A percentile compares a stretch with the other conserved stretches of the same genome.
Evolutionary conservation across 805 yeast species (phyloP).

Genomic region (Kodamaea hsintzibuensis): DNA sequence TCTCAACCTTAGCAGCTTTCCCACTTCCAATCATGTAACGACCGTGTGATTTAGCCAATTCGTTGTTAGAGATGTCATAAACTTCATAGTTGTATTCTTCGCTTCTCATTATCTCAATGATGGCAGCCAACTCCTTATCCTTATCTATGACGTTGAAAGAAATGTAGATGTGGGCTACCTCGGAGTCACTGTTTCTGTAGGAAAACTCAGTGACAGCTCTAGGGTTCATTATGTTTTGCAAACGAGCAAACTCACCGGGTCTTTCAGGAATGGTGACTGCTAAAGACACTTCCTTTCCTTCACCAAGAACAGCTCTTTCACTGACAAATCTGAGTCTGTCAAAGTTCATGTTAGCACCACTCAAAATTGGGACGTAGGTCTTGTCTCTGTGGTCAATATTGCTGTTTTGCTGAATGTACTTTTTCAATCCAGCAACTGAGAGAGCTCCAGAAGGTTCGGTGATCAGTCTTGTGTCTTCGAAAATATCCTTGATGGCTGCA

Average conservation of each 20-base stretch:
- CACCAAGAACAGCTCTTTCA: constrained; percentile 98
- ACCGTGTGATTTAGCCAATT: constrained; percentile 94
- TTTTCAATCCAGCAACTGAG: constrained; percentile 91
- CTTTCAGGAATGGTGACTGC: constrained; percentile 87
- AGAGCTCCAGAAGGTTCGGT: constrained; percentile 98
- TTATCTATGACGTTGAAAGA: constrained; percentile 84
- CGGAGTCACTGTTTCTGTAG: constrained; percentile 65
- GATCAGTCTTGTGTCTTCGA: constrained; percentile 91
- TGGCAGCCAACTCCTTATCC: constrained; percentile 66
- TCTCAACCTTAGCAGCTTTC: constrained; percentile 44
- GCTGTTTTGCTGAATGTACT: constrained; percentile 68
- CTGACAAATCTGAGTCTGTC: constrained; percentile 94
- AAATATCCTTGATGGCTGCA: constrained; percentile 96
- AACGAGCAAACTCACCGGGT: constrained; percentile 84
- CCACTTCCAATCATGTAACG: constrained; percentile 92
- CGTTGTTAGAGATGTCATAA: constrained; percentile 85
- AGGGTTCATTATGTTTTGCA: constrained; percentile 80
- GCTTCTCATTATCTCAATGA: constrained; percentile 57
- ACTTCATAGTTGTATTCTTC: constrained; percentile 66
- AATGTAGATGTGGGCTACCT: constrained; percentile 76
- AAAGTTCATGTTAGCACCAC: constrained; percentile 98
- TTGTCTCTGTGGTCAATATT: constrained; percentile 68
- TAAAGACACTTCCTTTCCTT: constrained; percentile 93
- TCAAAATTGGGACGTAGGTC: constrained; percentile 79
- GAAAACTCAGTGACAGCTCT: constrained; percentile 93